These are phyloP conservation scores for Acephala macrosclerotiorum DNA, from an alignment of 2,329 filamentous ascomycete genomes.

Conservation along the genomic window DNA sequence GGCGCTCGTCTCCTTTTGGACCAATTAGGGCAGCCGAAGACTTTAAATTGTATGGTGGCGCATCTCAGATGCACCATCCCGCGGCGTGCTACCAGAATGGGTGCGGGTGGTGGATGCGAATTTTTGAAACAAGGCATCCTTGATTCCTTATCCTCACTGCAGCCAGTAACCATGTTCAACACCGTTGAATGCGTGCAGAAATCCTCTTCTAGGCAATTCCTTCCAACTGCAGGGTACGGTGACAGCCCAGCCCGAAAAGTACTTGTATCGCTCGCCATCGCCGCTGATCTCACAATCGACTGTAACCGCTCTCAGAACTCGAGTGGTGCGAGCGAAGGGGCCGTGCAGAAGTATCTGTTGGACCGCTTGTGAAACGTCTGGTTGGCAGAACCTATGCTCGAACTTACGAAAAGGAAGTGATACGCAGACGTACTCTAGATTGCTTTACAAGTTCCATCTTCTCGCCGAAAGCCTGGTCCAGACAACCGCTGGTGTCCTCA, in stretches of 20 bases:
- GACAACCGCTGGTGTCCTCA: not conserved
- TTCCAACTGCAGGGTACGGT: slow-evolving; percentile 20
- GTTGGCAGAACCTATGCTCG: slow-evolving; percentile 5
- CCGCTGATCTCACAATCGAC: slow-evolving; percentile 30
- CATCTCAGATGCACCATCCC: slow-evolving; percentile 16
- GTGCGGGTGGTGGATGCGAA: slow-evolving; percentile 24
- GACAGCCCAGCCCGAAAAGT: slow-evolving; percentile 13
- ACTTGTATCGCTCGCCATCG: slow-evolving; percentile 22
- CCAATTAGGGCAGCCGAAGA: slow-evolving; percentile 17
- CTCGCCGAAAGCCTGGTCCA: not conserved
- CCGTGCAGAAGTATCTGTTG: slow-evolving; percentile 14
- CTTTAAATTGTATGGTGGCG: slow-evolving; percentile 19
- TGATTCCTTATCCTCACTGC: slow-evolving; percentile 31
- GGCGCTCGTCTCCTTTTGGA: slow-evolving; percentile 23
- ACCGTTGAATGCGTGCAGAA: slow-evolving; percentile 33
- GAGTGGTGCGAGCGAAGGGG: slow-evolving; percentile 9
- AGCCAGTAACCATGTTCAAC: slow-evolving; percentile 33
- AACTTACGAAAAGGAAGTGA: slow-evolving; percentile 2
- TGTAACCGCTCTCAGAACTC: slow-evolving; percentile 18
- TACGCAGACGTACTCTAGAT: not conserved
- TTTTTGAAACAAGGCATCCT: slow-evolving; percentile 36
- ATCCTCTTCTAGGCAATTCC: slow-evolving; percentile 33
- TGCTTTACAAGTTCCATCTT: not conserved
- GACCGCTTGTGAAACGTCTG: slow-evolving; percentile 1
- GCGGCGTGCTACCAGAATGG: slow-evolving; percentile 15